Base-by-base conservation (phyloP, 176 grass and related monocot genomes). In the Ampelocalamus luodianensis region DNA sequence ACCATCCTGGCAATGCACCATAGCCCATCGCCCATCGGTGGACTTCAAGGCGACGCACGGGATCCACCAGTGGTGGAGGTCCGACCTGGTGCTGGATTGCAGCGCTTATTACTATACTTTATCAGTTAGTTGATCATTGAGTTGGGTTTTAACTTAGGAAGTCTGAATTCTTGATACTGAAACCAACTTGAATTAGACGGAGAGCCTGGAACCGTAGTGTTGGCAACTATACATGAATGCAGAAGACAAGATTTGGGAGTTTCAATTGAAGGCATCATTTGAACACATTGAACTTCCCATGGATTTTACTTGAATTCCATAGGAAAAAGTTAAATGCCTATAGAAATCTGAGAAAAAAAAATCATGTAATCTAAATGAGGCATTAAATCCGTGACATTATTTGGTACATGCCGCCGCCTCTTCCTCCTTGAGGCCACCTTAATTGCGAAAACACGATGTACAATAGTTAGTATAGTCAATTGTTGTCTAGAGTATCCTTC, bases 1-100 rank as follows among this genome's bases (percentile, higher is more conserved):
- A 87, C 87, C 49, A 72, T 84, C 36, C 54, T 97, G 75, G 91
- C 85, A 49, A 87, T 97, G 82, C 94, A 97, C 81, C 74, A 81
- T 40, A 61, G 69, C 42, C 42, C 82, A 45, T 82, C 85, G 69
- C 42, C 42, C 82, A 45, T 82, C 85, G 59, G 81, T 68, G 36
- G 82, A 93, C 86, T 94, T 97, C 70, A 93, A 86, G 85, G 37
- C 78, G 11, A 89, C 94, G 15, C 94, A 97, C 74, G 91, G 94
- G 54, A 97, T 97, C 72, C 91, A 92, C 80, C 94, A 94, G 82
- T 97, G 91, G 94, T 97, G 94, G 94, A 85, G 36, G 34, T 73
- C 65, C 11, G 87, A 92, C 70, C 42, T 90, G 38, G 45, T 8
- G 27, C 82, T 87, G 24, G 78, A 92, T 11, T 88, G 77, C 22